Conservation (phyloP, 192 early-diverging fungal species). For the Geranomyces variabilis region DNA sequence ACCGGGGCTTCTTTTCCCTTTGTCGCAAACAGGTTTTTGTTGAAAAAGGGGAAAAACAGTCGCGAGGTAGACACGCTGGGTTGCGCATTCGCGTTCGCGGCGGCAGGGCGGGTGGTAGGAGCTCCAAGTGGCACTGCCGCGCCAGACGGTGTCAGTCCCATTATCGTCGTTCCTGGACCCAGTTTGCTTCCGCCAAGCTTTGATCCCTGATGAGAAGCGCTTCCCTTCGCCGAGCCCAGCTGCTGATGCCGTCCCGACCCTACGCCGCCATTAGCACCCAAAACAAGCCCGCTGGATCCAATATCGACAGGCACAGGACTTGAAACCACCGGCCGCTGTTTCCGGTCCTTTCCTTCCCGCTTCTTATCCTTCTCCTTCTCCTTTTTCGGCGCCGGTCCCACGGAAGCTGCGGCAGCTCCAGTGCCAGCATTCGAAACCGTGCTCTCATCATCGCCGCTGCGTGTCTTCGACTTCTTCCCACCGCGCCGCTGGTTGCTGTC, state of each 20-base stretch:
- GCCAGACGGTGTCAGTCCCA: not conserved
- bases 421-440: not conserved
- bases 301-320: too few species aligned
- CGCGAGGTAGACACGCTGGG: conserved; percentile 20
- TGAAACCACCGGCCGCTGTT: not conserved
- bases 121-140: not conserved
- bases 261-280: too few species aligned
- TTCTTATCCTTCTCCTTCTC: conserved; percentile 30
- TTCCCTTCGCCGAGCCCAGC: too few species aligned
- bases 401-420: conserved; percentile 1
- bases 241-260: too few species aligned
- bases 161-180: too few species aligned
- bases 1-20: conserved; percentile 26
- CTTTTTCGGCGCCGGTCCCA: not conserved
- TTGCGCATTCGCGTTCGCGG: not conserved
- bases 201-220: too few species aligned
- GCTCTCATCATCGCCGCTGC: too few species aligned
- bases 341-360: conserved; percentile 26
- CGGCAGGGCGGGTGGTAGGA: not conserved
- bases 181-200: too few species aligned
- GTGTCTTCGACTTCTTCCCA: not conserved
- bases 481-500: not conserved
- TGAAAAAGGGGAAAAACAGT: conserved; percentile 33
- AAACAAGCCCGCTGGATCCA: too few species aligned
- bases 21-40: conserved; percentile 36